phyloP scores from a whole-genome alignment of 2,329 filamentous ascomycete species.

The Xylaria sp. region DNA sequence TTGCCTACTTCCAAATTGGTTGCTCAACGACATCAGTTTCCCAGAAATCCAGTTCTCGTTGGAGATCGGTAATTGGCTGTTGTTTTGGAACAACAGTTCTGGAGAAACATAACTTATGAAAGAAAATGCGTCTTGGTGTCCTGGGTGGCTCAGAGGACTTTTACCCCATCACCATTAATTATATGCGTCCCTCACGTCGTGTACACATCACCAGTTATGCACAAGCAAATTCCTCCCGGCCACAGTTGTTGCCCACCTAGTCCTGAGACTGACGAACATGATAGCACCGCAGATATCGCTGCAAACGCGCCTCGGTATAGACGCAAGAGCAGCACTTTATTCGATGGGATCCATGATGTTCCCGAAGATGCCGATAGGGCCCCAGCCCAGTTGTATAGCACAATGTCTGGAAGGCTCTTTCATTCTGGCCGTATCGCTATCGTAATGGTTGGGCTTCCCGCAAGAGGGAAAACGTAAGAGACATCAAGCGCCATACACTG shows the following conservation, averaged over 20 bases:
- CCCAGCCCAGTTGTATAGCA: conserved; percentile 96
- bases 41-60: conserved; percentile 1
- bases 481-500: not conserved
- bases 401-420: conserved; percentile 95
- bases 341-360: conserved; percentile 96
- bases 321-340: conserved; percentile 93
- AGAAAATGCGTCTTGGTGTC: conserved; percentile 2
- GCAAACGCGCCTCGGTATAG: conserved; percentile 90
- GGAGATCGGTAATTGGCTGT: conserved; percentile 1
- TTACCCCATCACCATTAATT: not conserved
- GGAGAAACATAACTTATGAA: not conserved
- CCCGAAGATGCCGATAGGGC: conserved; percentile 84
- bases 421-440: conserved; percentile 98
- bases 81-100: conserved; percentile 7
- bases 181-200: not conserved
- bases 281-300: conserved; percentile 88
- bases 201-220: conserved; percentile 27
- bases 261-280: conserved; percentile 49
- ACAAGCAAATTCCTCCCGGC: conserved; percentile 38
- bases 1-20: conserved; percentile 3
- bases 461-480: conserved; percentile 91
- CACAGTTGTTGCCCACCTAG: conserved; percentile 35
- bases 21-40: not conserved
- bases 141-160: not conserved
- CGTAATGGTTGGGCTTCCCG: conserved; percentile 93